phyloP scores from a whole-genome alignment of 176 grass and related monocot genomes.

The Alopecurus myosuroides region DNA sequence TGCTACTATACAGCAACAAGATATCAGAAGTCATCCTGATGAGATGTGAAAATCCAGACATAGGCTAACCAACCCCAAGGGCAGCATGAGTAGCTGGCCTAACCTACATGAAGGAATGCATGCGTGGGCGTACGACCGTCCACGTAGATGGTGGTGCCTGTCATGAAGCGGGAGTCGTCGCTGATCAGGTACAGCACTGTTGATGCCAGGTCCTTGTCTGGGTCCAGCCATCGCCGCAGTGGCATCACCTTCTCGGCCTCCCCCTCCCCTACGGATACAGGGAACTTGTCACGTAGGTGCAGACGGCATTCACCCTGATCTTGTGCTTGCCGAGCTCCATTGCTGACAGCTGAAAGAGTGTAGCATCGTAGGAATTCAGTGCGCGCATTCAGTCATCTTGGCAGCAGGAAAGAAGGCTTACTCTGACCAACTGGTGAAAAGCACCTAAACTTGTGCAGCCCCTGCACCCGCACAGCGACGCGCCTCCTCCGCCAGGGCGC shows the following conservation, averaged over 20 bases:
- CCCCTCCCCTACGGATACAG: constrained; percentile 42
- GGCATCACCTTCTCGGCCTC: constrained; percentile 72
- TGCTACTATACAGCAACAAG: background rate
- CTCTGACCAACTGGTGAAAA: constrained; percentile 77
- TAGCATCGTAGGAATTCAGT: background rate
- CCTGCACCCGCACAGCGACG: constrained; percentile 24
- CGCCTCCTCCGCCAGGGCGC: constrained; percentile 31
- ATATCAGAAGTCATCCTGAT: background rate
- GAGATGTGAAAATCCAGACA: background rate
- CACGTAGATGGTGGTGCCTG: constrained; percentile 63
- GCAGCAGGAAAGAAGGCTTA: constrained; percentile 26
- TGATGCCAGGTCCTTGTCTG: constrained; percentile 76
- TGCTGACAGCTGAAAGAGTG: constrained; percentile 47
- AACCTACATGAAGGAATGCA: constrained; percentile 79
- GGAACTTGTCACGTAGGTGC: constrained; percentile 71
- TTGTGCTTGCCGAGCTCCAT: constrained; percentile 95
- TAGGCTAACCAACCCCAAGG: background rate
- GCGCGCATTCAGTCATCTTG: background rate
- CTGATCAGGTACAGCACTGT: constrained; percentile 81
- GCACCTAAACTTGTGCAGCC: constrained; percentile 71
- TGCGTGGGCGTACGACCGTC: too few species aligned
- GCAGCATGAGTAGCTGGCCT: background rate
- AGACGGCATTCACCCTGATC: constrained; percentile 77
- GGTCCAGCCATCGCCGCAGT: constrained; percentile 72
- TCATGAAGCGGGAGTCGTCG: constrained; percentile 94